A percentile compares a stretch with the other conserved stretches of the same genome.
Evolutionary conservation across 1,284 basidiomycete species (phyloP).

Genomic region (Cutaneotrichosporon sp.): DNA sequence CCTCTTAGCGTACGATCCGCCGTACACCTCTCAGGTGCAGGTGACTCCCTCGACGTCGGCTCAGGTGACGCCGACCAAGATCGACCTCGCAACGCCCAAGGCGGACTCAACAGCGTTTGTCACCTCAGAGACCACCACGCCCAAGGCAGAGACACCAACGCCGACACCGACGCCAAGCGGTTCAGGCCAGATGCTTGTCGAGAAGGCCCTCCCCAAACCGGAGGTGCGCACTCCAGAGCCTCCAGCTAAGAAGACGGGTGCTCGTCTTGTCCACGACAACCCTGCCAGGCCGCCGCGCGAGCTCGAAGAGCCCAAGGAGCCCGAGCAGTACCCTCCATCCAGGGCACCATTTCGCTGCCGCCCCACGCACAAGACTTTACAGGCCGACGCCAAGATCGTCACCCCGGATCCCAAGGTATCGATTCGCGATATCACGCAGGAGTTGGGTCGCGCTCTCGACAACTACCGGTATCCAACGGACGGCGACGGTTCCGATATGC

Average conservation of each 20-base stretch:
- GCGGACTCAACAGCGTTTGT: background rate
- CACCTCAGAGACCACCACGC: background rate
- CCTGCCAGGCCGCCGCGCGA: slow-evolving; percentile 17
- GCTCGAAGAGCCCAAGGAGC: slow-evolving; percentile 10
- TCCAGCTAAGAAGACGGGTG: background rate
- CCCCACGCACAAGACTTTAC: slow-evolving; percentile 1
- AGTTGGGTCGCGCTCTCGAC: slow-evolving; percentile 28
- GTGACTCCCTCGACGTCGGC: background rate
- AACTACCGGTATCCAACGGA: slow-evolving; percentile 33
- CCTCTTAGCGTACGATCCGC: background rate
- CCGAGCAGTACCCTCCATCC: slow-evolving; percentile 10
- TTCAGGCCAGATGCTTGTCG: slow-evolving; percentile 1
- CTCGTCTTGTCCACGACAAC: slow-evolving; percentile 5
- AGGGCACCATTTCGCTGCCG: slow-evolving; percentile 18
- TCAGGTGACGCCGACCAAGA: slow-evolving; percentile 4
- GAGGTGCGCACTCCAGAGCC: background rate
- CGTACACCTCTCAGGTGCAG: background rate
- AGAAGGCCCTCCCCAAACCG: slow-evolving; percentile 3
- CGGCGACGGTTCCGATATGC: slow-evolving; percentile 25
- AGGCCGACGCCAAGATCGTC: slow-evolving; percentile 17
- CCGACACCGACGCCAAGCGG: slow-evolving; percentile 1
- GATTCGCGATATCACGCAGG: slow-evolving; percentile 23
- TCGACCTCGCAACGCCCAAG: slow-evolving; percentile 5
- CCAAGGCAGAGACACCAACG: slow-evolving; percentile 1
- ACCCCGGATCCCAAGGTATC: slow-evolving; percentile 24